Evolutionary conservation across 352 stramenopile genomes (phyloP).

Genomic region (Phytophthora syringae): DNA sequence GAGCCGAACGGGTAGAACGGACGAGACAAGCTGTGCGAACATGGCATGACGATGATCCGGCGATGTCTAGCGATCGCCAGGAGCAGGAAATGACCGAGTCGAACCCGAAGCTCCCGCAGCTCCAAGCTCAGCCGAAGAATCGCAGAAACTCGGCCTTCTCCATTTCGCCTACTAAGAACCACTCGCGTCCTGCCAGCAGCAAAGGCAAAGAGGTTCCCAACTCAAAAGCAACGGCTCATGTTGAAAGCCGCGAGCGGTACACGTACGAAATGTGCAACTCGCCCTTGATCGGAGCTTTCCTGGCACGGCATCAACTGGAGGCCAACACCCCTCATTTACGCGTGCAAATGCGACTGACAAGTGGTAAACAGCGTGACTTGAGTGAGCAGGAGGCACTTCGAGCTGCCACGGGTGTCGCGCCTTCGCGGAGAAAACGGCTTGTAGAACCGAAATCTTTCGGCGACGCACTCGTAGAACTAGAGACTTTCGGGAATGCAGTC

Average conservation of each 20-base stretch:
- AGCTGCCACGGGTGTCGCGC: constrained; percentile 31
- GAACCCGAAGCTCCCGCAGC: constrained; percentile 6
- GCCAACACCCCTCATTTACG: constrained; percentile 50
- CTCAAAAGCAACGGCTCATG: constrained; percentile 13
- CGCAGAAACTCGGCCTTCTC: constrained; percentile 30
- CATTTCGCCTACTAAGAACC: constrained; percentile 17
- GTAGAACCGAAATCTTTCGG: constrained; percentile 60
- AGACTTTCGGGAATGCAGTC: constrained; percentile 62
- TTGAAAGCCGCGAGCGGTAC: constrained; percentile 58
- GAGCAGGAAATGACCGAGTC: constrained; percentile 4
- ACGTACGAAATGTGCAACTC: constrained; percentile 76
- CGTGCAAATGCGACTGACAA: constrained; percentile 69
- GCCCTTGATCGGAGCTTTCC: constrained; percentile 61
- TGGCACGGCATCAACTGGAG: constrained; percentile 59
- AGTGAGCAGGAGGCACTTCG: constrained; percentile 58
- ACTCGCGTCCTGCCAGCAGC: neutral
- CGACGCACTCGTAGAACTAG: constrained; percentile 57
- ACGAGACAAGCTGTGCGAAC: constrained; percentile 63
- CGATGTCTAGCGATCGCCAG: no score
- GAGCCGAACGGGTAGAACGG: constrained; percentile 65
- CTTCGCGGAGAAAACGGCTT: constrained; percentile 47
- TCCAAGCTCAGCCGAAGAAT: constrained; percentile 14
- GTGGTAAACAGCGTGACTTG: constrained; percentile 48
- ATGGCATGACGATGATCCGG: constrained; percentile 50
- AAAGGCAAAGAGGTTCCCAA: neutral